Conservation (phyloP, 2,329 filamentous ascomycete genomes). For the Cladobotryum mycophilum region DNA sequence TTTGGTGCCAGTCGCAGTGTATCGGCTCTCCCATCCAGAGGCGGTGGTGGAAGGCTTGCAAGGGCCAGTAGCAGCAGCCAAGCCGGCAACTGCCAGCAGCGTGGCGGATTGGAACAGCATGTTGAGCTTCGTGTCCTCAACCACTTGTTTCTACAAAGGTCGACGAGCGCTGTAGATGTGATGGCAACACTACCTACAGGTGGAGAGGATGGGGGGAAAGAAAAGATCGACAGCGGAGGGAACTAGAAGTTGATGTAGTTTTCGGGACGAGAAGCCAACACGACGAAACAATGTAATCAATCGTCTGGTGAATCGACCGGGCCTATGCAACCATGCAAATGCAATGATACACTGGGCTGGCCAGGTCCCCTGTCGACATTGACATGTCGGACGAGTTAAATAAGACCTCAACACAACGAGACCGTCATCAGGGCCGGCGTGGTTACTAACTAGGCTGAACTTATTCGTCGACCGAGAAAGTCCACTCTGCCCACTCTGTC, state of each 20-base stretch:
- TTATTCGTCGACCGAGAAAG: not conserved
- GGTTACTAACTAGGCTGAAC: not conserved
- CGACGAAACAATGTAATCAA: no score
- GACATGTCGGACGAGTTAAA: no score
- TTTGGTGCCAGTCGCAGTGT: constrained; percentile 46
- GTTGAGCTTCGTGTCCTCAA: not conserved
- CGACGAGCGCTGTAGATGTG: no score
- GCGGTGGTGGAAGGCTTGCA: constrained; percentile 1
- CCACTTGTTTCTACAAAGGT: no score
- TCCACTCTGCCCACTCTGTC: not conserved
- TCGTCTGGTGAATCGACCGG: no score
- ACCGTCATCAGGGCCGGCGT: not conserved
- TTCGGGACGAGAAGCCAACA: no score
- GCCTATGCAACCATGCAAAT: no score
- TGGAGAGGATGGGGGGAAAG: constrained; percentile 1
- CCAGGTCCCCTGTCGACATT: no score
- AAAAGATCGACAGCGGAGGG: not conserved
- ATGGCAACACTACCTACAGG: not conserved
- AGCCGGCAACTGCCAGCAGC: constrained; percentile 21
- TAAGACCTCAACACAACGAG: no score
- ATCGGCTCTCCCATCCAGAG: constrained; percentile 31
- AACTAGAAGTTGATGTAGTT: no score
- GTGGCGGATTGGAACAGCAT: constrained; percentile 16
- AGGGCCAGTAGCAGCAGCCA: constrained; percentile 17
- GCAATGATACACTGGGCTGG: no score